Conservation (phyloP, 208 protist genomes). For the Trypanosoma grayi region DNA sequence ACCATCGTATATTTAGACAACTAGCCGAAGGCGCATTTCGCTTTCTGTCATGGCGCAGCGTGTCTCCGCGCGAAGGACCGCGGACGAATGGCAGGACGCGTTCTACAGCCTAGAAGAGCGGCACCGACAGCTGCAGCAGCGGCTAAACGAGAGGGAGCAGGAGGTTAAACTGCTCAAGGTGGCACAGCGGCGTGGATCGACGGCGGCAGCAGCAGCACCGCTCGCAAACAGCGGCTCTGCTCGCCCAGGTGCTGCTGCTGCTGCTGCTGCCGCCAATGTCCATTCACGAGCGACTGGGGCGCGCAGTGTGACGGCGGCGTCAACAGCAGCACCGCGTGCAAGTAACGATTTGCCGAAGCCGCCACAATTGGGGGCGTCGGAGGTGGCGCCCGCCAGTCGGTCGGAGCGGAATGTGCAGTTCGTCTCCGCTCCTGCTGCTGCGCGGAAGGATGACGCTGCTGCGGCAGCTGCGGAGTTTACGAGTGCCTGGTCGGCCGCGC, state of each 20-base stretch:
- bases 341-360: neutral
- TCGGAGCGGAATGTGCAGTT: conserved; percentile 29
- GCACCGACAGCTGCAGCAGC: conserved; percentile 70
- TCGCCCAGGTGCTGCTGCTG: neutral
- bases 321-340: conserved; percentile 1
- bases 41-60: conserved; percentile 11
- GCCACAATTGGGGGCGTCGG: neutral
- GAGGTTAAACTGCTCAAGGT: conserved; percentile 80
- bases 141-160: conserved; percentile 65
- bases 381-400: neutral
- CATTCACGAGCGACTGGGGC: no score
- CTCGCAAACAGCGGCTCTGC: neutral
- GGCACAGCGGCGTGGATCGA: conserved; percentile 35
- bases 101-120: conserved; percentile 79
- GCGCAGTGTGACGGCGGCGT: conserved; percentile 28
- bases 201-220: conserved; percentile 6
- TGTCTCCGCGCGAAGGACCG: neutral
- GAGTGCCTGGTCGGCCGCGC: conserved; percentile 35
- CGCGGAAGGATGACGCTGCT: conserved; percentile 14
- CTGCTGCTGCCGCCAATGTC: neutral
- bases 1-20: no score
- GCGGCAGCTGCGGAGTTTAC: conserved; percentile 9
- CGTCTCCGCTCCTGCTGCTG: conserved; percentile 45
- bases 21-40: no score
- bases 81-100: conserved; percentile 79